These are phyloP conservation scores for Mucor racemosus DNA, from an alignment of 371 early-diverging fungal species.

Conservation along the genomic window DNA sequence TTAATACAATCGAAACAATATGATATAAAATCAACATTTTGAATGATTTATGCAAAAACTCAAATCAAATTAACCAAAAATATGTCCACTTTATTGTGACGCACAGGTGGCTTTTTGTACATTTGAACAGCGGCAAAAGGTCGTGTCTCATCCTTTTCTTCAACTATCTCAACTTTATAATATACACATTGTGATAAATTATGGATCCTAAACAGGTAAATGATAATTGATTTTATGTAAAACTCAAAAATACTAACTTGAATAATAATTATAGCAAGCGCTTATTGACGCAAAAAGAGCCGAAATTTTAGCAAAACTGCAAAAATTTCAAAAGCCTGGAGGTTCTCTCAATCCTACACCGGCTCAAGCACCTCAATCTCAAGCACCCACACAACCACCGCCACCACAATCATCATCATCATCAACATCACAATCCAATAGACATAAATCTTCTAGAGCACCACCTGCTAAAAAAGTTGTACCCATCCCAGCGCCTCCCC, in stretches of 20 bases:
- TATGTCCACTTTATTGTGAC: too few species aligned
- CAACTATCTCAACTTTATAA: too few species aligned
- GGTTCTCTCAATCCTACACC: slow-evolving; percentile 8
- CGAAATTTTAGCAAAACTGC: slow-evolving; percentile 45
- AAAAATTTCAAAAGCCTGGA: slow-evolving; percentile 36
- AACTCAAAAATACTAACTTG: background rate
- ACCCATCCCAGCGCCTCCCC: slow-evolving; percentile 15
- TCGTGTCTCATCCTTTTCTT: too few species aligned
- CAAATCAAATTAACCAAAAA: too few species aligned
- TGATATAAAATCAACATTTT: too few species aligned
- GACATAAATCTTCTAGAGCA: background rate
- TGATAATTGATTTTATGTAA: background rate
- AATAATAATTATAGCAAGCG: slow-evolving; percentile 14
- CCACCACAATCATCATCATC: background rate
- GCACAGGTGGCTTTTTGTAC: too few species aligned
- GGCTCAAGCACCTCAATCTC: background rate
- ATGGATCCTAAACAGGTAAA: slow-evolving; percentile 1
- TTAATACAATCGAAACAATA: too few species aligned
- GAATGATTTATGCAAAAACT: too few species aligned
- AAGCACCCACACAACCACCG: background rate
- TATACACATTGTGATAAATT: too few species aligned
- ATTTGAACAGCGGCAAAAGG: too few species aligned
- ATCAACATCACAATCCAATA: background rate
- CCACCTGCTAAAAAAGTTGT: slow-evolving; percentile 9
- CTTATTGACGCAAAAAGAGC: slow-evolving; percentile 46